These are phyloP conservation scores for Colletotrichum salicis DNA, from an alignment of 2,329 filamentous ascomycete species.

Conservation along the genomic window DNA sequence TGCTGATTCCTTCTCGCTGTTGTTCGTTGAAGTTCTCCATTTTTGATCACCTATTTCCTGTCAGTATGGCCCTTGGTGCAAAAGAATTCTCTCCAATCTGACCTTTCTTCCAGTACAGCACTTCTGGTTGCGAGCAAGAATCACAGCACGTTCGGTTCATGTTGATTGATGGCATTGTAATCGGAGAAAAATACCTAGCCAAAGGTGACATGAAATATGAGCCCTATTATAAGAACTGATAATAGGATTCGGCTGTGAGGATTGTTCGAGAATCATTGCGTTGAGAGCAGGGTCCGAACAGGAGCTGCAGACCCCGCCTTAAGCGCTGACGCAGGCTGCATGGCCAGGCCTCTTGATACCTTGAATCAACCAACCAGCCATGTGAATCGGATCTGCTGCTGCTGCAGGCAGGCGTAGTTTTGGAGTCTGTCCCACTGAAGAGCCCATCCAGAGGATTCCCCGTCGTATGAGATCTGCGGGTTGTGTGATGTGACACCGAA, in stretches of 20 bases:
- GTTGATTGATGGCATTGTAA: neutral
- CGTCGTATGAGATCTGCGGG: neutral
- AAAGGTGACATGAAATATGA: no score
- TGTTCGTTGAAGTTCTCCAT: neutral
- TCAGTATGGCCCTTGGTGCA: neutral
- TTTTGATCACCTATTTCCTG: neutral
- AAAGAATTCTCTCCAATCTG: neutral
- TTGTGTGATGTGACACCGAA: neutral
- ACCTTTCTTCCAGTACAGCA: conserved; percentile 29
- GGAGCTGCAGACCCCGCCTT: conserved; percentile 4
- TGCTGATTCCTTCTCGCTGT: neutral
- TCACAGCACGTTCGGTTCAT: neutral
- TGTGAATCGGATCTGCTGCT: neutral
- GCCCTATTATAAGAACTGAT: neutral
- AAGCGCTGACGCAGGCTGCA: conserved; percentile 3
- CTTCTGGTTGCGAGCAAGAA: conserved; percentile 3
- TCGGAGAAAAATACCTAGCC: neutral
- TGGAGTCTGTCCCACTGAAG: neutral
- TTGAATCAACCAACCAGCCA: conserved; percentile 14
- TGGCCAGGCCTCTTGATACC: neutral
- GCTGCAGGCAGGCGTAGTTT: neutral
- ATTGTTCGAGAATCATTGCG: neutral
- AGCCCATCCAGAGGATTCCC: neutral
- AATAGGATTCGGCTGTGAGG: neutral
- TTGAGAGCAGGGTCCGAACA: conserved; percentile 5